Base-by-base conservation (phyloP, 1,284 basidiomycete genomes). In the Exsudoporus floridanus region DNA sequence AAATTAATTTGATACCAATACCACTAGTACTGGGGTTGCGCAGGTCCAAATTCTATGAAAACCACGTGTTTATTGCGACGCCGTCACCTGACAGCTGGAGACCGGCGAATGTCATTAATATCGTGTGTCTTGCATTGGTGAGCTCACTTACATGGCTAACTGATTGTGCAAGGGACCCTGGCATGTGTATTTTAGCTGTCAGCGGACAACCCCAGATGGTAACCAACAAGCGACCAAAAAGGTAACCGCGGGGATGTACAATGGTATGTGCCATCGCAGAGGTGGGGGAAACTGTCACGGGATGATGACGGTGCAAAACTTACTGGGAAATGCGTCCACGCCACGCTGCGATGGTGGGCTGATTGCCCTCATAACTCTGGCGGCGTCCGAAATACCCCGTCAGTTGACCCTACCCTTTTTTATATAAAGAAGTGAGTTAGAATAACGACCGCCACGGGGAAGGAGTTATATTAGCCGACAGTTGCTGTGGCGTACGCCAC, bases 391-490 rank as follows among this genome's bases (percentile, higher is more conserved):
- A 46, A 49, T 19, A 27, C 39, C 35, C 23, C 42, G 35, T 47
- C 47, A 55, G 31, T 49, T 30, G 46, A 51, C 35, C 27, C 38
- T 41, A 28, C 25, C 34, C 38, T 28, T 39, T 33, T 42, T 41
- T 46, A 34, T 38, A 27, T 50, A 52, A 46, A 31, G 36, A 53
- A 46, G 46, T 38, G 43, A 19, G 37, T 56, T 62, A 53, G 42
- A 21, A 30, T 21, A 23, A 54, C 58, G 54, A 57, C 63, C 53
- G 63, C 53, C 40, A 28, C 52, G 47, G 23, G 48, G 47, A 50
- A 49, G 50, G 44, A 40, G 21, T 50, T 41, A 41, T 30, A 30
- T 30, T 30, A 27, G 8, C 25, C 7, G 7, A 28, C 7, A 28
- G 28, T 28, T 28, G 10, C 28, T 30, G 10, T 30, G 28, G 28